phyloP scores from a whole-genome alignment of 208 protist genomes.

The Trypanosoma brucei region DNA sequence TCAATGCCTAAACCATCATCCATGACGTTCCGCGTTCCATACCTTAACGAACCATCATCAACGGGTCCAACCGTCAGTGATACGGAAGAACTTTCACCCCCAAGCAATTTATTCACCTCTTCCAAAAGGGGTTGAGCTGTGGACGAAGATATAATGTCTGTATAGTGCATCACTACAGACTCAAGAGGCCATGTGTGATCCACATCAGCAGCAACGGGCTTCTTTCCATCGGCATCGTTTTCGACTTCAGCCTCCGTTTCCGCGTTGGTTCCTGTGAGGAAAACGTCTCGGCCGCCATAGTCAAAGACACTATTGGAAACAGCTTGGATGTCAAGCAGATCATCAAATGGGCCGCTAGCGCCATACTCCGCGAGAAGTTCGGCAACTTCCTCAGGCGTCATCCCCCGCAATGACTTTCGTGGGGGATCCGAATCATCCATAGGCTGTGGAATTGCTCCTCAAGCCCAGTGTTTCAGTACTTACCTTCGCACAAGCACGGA shows the following conservation, averaged over 20 bases:
- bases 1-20: background rate
- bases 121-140: slow-evolving; percentile 20
- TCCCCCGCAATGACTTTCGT: background rate
- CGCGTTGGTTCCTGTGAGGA: slow-evolving; percentile 50
- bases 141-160: slow-evolving; percentile 24
- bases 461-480: background rate
- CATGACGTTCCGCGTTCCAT: background rate
- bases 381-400: slow-evolving; percentile 58
- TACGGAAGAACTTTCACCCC: background rate
- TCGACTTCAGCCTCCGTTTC: slow-evolving; percentile 21
- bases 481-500: background rate
- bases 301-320: slow-evolving; percentile 52
- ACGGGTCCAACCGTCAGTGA: too few species aligned
- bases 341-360: slow-evolving; percentile 40
- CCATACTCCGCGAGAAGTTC: slow-evolving; percentile 76
- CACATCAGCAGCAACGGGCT: background rate
- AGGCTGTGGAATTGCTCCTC: background rate
- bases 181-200: slow-evolving; percentile 31
- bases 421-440: slow-evolving; percentile 12
- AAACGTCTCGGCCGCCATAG: slow-evolving; percentile 56
- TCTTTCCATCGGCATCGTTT: background rate
- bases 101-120: slow-evolving; percentile 18
- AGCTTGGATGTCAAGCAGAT: slow-evolving; percentile 42
- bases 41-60: background rate
- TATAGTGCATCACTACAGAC: slow-evolving; percentile 35